phyloP scores from a whole-genome alignment of 495 filamentous ascomycete genomes.

The Aspergillus hancockii region DNA sequence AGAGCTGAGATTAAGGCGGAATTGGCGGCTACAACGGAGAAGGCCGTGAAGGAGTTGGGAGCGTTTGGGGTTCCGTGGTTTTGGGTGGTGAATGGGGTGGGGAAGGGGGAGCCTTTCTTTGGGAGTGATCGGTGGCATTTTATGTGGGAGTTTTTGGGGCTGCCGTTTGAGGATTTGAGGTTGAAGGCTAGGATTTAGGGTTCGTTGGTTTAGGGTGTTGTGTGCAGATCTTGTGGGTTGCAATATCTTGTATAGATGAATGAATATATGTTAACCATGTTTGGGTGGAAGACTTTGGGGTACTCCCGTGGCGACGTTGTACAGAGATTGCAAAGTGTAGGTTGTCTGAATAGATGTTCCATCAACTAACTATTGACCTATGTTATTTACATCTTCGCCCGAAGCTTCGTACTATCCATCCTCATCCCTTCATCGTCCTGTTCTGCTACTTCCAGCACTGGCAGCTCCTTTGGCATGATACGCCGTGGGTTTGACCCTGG shows the following conservation, averaged over 20 bases:
- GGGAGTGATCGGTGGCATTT: slow-evolving; percentile 68
- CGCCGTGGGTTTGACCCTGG: slow-evolving; percentile 63
- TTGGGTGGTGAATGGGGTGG: slow-evolving; percentile 62
- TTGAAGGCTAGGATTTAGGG: slow-evolving; percentile 10
- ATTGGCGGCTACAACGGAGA: slow-evolving; percentile 58
- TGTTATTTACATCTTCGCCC: slow-evolving; percentile 28
- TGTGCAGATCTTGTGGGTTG: not conserved
- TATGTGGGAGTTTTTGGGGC: slow-evolving; percentile 42
- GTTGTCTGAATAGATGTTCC: no score
- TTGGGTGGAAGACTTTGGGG: no score
- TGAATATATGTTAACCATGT: not conserved
- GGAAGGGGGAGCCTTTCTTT: slow-evolving; percentile 69
- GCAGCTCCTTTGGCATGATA: slow-evolving; percentile 77
- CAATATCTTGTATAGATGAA: not conserved
- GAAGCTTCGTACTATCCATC: slow-evolving; percentile 60
- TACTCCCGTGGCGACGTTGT: no score
- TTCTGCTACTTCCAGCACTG: slow-evolving; percentile 71
- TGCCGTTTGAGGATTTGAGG: slow-evolving; percentile 37
- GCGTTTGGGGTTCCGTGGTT: slow-evolving; percentile 79
- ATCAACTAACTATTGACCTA: not conserved
- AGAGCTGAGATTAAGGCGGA: slow-evolving; percentile 57
- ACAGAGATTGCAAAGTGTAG: no score
- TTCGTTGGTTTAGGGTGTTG: not conserved
- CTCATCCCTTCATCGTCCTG: slow-evolving; percentile 79
- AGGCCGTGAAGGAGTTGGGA: slow-evolving; percentile 57